A percentile compares a stretch with the other conserved stretches of the same genome.
Conservation (phyloP, 805 yeast species). For the Metschnikowia santaceciliae region DNA sequence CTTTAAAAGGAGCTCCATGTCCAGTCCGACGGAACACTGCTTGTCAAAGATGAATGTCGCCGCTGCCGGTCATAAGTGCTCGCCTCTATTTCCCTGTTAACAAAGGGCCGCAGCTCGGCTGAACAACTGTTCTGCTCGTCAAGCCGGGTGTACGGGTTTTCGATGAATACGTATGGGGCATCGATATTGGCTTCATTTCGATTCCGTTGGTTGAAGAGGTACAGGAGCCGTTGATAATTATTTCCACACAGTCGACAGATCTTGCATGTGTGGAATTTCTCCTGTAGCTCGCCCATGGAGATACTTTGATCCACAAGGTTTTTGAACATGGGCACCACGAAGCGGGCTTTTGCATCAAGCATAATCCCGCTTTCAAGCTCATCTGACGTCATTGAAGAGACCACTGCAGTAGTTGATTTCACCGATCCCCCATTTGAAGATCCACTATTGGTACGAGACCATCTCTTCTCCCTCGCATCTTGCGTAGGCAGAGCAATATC, state of each 20-base stretch:
- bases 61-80: background rate
- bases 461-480: background rate
- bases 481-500: constrained; percentile 10
- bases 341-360: constrained; percentile 24
- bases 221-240: constrained; percentile 18
- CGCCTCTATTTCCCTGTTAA: background rate
- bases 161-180: constrained; percentile 25
- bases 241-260: constrained; percentile 18
- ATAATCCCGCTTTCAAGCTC: constrained; percentile 11
- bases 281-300: constrained; percentile 7
- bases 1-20: constrained; percentile 48
- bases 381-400: constrained; percentile 5
- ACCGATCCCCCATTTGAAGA: constrained; percentile 9
- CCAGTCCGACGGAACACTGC: constrained; percentile 36
- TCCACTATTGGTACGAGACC: constrained; percentile 9
- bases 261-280: constrained; percentile 16
- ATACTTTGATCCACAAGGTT: constrained; percentile 15
- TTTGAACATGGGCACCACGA: constrained; percentile 34
- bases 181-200: constrained; percentile 16
- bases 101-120: background rate
- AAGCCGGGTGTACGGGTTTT: constrained; percentile 26
- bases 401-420: background rate
- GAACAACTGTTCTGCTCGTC: background rate
- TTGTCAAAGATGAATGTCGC: constrained; percentile 1
- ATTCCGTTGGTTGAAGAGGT: constrained; percentile 27